Percentiles rank a stretch among this genome's conserved stretches.
phyloP scores from a whole-genome alignment of 2,329 filamentous ascomycete genomes.

The Teratosphaeria epicoccoides region DNA sequence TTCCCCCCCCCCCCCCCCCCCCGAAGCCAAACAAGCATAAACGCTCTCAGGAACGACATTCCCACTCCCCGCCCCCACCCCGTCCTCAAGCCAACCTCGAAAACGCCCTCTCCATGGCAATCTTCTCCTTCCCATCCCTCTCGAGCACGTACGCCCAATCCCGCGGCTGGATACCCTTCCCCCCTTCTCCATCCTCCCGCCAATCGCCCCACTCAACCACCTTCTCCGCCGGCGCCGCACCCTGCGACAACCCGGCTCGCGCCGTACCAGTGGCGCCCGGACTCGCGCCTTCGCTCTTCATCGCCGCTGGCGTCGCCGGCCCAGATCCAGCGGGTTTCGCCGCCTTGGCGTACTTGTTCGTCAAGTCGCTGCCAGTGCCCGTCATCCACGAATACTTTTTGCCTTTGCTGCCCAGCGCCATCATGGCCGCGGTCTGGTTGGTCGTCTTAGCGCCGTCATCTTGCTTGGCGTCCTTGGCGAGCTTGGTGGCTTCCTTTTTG shows the following conservation, averaged over 20 bases:
- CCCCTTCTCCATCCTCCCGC: constrained; percentile 65
- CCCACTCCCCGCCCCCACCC: too few species aligned
- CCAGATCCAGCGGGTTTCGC: constrained; percentile 6
- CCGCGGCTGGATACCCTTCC: constrained; percentile 69
- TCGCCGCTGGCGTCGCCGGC: constrained; percentile 15
- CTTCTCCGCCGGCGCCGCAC: constrained; percentile 4
- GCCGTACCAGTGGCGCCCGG: constrained; percentile 1
- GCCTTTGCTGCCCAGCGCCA: constrained; percentile 54
- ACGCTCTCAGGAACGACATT: too few species aligned
- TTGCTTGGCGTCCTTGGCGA: constrained; percentile 57
- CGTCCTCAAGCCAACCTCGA: constrained; percentile 10
- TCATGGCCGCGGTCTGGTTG: constrained; percentile 69
- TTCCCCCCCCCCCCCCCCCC: too few species aligned
- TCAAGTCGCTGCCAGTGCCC: constrained; percentile 32
- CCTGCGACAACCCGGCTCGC: constrained; percentile 8
- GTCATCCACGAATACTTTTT: constrained; percentile 72
- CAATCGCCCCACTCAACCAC: constrained; percentile 27
- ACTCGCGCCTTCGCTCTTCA: background rate
- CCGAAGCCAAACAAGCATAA: too few species aligned
- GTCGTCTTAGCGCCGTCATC: constrained; percentile 54
- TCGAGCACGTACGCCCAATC: constrained; percentile 75
- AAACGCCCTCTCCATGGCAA: constrained; percentile 47
- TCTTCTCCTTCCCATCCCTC: constrained; percentile 58
- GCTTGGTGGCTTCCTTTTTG: constrained; percentile 78
- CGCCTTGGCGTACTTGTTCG: constrained; percentile 25